Evolutionary conservation across 2,329 filamentous ascomycete genomes (phyloP), one percentile per base, ranked within the genome.

Genomic region (Coniochaeta pulveracea): DNA sequence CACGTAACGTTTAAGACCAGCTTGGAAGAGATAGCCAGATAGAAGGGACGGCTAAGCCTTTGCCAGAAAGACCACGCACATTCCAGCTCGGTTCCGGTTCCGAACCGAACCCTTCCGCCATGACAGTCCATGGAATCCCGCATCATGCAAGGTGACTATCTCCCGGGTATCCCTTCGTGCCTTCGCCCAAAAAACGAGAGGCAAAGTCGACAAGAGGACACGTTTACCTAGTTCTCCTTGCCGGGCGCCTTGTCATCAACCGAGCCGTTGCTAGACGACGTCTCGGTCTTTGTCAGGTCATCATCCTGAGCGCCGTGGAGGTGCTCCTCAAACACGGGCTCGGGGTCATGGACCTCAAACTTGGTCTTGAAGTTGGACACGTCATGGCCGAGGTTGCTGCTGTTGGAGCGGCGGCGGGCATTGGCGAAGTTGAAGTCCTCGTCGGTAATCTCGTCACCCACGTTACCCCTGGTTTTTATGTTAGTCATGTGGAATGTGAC

Each of bases 311-410:
- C 69, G 19, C 84, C 85, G 50, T 93, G 85, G 38, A 91, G 41
- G 35, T 74, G 72, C 60, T 95, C 88, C 56, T 96, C 86, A 46
- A 94, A 94, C 50, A 93, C 83, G 25, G 86, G 88, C 50, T 96
- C 89, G 12, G 75, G 69, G 48, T 96, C 91, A 54, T 85, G 71
- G 46, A 83, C 68, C 60, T 98, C 91, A 55, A 95, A 96, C 65
- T 98, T 98, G 60, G 88, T 93, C 72, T 91, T 93, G 65, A 94
- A 85, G 55, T 88, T 76, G 39, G 73, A 70, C 46, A 85, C 64
- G 47, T 76, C 68, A 50, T 76, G 71, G 35, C 75, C 77, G 47
- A 80, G 71, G 49, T 71, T 77, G 62, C 80, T 88, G 56, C 82
- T 89, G 66, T 96, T 96, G 61, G 85, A 93, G 57, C 85, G 86